These are phyloP conservation scores for Yueomyces sinensis DNA, from an alignment of 805 yeast genomes.

Conservation along the genomic window DNA sequence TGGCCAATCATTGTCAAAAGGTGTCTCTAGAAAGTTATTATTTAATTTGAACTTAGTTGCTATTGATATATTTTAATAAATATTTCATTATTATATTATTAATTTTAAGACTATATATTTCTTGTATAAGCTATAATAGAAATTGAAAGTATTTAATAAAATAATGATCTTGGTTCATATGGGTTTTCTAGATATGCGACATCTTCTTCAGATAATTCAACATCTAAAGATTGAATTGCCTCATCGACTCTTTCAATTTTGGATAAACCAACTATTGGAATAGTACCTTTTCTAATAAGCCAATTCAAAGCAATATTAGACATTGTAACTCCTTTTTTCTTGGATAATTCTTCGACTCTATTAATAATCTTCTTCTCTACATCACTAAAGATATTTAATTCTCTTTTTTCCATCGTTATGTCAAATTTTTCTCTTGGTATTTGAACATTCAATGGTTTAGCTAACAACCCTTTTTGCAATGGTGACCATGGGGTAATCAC, in stretches of 20 bases:
- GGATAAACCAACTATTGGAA: constrained; percentile 43
- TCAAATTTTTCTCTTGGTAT: constrained; percentile 7
- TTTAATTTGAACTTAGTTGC: no score
- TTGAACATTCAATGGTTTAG: constrained; percentile 29
- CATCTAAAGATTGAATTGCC: constrained; percentile 28
- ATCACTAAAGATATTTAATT: background rate
- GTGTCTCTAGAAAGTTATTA: no score
- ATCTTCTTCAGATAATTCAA: constrained; percentile 23
- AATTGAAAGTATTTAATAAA: no score
- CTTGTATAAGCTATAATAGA: no score
- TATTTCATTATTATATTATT: no score
- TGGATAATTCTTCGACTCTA: constrained; percentile 43
- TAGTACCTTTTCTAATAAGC: constrained; percentile 35
- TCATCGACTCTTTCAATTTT: constrained; percentile 38
- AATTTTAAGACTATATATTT: no score
- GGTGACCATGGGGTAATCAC: constrained; percentile 54
- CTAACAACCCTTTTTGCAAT: constrained; percentile 38
- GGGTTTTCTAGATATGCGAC: constrained; percentile 9
- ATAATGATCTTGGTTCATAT: constrained; percentile 11
- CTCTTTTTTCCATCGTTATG: constrained; percentile 30
- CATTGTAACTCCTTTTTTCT: constrained; percentile 35
- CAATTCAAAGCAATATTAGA: constrained; percentile 42
- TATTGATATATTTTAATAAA: no score
- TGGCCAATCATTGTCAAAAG: no score
- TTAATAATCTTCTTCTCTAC: constrained; percentile 26